phyloP scores from a whole-genome alignment of 495 filamentous ascomycete species.

The Tuber borchii region DNA sequence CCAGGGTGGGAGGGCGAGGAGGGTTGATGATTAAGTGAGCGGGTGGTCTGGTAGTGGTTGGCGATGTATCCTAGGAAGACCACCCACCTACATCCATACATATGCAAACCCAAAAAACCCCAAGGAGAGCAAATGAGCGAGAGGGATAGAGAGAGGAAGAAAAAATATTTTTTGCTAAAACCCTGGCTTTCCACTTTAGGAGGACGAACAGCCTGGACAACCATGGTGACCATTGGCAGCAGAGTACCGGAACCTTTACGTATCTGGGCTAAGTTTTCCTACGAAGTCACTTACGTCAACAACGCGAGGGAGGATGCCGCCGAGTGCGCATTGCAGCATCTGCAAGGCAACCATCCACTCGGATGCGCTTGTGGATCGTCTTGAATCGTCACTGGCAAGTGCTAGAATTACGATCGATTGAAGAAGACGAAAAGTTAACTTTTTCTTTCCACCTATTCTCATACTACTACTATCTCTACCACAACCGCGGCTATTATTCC shows the following conservation, averaged over 20 bases:
- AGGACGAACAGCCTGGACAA: constrained; percentile 87
- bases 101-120: not conserved
- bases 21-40: not conserved
- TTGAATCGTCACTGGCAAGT: not conserved
- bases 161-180: not conserved
- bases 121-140: not conserved
- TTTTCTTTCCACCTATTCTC: not conserved
- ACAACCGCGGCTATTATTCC: not conserved
- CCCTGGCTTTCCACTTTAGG: constrained; percentile 48
- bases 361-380: not conserved
- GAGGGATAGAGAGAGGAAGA: not conserved
- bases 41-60: not conserved
- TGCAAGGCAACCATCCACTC: not conserved
- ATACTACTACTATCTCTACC: not conserved
- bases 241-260: too few species aligned
- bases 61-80: not conserved
- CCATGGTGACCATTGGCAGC: too few species aligned
- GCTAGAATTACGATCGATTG: not conserved
- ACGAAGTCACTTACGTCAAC: constrained; percentile 76
- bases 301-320: constrained; percentile 89
- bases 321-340: constrained; percentile 55
- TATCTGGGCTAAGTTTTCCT: constrained; percentile 75
- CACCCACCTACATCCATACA: not conserved
- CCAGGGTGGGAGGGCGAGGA: not conserved
- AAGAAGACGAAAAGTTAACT: not conserved